A percentile compares a stretch with the other conserved stretches of the same genome.
Conservation (phyloP, 2,329 filamentous ascomycete genomes). For the Microcyclosporella mali region DNA sequence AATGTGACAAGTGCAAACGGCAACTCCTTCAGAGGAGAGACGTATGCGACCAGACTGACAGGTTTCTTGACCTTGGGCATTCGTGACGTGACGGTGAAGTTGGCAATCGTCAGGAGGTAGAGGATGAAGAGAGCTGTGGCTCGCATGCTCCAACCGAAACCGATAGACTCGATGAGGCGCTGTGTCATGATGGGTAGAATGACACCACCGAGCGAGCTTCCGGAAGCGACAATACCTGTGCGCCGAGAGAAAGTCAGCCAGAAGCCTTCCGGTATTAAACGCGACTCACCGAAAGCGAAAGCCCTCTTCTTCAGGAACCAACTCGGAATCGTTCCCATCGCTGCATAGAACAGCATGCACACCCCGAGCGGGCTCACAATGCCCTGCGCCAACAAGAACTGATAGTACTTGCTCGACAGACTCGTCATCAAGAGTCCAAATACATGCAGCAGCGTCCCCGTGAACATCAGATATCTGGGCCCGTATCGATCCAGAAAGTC, state of each 20-base stretch:
- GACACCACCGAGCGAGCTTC: too few species aligned
- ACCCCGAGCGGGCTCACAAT: constrained; percentile 31
- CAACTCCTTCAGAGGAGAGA: too few species aligned
- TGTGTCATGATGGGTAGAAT: constrained; percentile 39
- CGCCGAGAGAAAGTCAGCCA: too few species aligned
- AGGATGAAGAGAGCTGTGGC: constrained; percentile 48
- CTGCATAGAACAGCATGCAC: constrained; percentile 39
- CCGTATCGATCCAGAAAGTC: neutral
- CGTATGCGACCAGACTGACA: too few species aligned
- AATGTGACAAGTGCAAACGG: too few species aligned
- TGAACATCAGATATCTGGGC: constrained; percentile 25
- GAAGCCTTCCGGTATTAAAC: neutral
- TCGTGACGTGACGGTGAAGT: constrained; percentile 20
- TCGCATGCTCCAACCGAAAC: constrained; percentile 50
- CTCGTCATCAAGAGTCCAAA: constrained; percentile 59
- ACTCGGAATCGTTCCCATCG: too few species aligned
- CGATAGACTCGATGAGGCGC: constrained; percentile 44
- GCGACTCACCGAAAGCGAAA: neutral
- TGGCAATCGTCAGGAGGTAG: constrained; percentile 32
- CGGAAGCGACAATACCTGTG: neutral
- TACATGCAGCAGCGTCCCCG: constrained; percentile 52
- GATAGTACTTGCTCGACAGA: constrained; percentile 47
- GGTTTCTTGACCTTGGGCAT: too few species aligned
- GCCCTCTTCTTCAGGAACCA: constrained; percentile 32
- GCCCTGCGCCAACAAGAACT: constrained; percentile 42